Evolutionary conservation across 352 stramenopile species (phyloP), one percentile per base, ranked within the genome.

Genomic region (Phytophthora meadii): DNA sequence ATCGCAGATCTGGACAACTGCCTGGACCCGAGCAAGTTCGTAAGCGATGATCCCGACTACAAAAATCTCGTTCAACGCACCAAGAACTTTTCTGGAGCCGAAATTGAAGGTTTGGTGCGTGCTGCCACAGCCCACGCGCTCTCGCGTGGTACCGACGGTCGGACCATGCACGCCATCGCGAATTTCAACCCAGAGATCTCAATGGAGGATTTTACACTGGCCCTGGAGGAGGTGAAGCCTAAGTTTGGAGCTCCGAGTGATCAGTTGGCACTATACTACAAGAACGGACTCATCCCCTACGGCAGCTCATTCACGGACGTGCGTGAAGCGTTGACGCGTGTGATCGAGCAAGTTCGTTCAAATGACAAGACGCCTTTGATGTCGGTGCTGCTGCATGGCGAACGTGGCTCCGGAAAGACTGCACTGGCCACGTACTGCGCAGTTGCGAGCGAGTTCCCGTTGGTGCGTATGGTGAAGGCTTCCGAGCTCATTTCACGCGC

Each of bases 81-180:
- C 8, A 99, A 99, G 76, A 99, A 99, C 73, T 99, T 99, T 80
- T 99, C 94, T 0, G 98, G 98, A 54, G 98, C 98, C 2, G 98
- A 99, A 70, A 90, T 99, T 56, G 97, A 99, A 89, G 97, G 98
- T 75, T 82, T 99, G 3, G 96, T 99, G 55, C 98, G 98, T 55
- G 94, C 94, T 4, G 97, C 90, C 34, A 94, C 85, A 19, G 90
- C 90, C 1, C 90, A 95, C 45, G 90, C 90, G 11, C 78, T 95
- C 5, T 92, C 83, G 25, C 82, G 87, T 14, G 87, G 87, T 52
- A 95, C 87, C 5, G 81, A 95, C 54, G 86, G 87, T 40, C 88
- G 90, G 53, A 95, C 82, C 14, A 94, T 94, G 74, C 84, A 94
- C 53, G 87, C 86, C 14, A 87, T 89, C 11, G 62, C 71, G 19